Evolutionary conservation across 192 early-diverging fungal genomes (phyloP).

Genomic region (Geranomyces variabilis): DNA sequence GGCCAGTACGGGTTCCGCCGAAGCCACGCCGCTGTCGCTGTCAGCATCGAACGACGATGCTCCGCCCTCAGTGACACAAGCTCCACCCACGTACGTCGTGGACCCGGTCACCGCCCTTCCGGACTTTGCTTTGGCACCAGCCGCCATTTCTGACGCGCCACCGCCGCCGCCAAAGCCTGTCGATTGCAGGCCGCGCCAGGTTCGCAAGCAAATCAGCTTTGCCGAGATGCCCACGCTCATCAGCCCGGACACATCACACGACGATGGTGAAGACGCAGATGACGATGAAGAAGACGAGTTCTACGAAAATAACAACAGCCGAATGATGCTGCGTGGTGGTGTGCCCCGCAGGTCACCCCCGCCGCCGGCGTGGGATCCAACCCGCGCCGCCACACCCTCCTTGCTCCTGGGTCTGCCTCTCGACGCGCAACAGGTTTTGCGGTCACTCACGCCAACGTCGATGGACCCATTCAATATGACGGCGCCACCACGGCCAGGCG

Average conservation of each 20-base stretch:
- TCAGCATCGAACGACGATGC: neutral
- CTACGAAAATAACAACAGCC: too few species aligned
- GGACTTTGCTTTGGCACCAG: neutral
- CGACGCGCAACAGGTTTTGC: neutral
- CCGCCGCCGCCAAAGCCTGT: neutral
- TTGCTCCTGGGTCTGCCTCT: neutral
- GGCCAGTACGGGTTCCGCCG: too few species aligned
- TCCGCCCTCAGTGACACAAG: neutral
- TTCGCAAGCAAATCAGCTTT: slow-evolving; percentile 25
- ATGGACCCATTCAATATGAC: neutral
- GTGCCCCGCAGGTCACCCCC: too few species aligned
- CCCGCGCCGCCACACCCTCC: neutral
- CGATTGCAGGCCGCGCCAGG: neutral
- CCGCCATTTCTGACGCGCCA: neutral
- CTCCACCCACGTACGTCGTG: too few species aligned
- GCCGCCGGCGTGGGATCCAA: neutral
- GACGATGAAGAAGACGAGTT: neutral
- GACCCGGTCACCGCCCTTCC: neutral
- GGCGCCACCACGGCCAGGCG: neutral
- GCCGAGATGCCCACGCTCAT: slow-evolving; percentile 23
- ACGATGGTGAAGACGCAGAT: neutral
- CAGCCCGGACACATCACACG: neutral
- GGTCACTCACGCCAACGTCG: neutral
- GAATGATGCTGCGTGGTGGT: too few species aligned
- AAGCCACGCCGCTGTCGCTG: slow-evolving; percentile 10